phyloP scores from a whole-genome alignment of 805 yeast genomes.

The Cyberlindnera meyerae region DNA sequence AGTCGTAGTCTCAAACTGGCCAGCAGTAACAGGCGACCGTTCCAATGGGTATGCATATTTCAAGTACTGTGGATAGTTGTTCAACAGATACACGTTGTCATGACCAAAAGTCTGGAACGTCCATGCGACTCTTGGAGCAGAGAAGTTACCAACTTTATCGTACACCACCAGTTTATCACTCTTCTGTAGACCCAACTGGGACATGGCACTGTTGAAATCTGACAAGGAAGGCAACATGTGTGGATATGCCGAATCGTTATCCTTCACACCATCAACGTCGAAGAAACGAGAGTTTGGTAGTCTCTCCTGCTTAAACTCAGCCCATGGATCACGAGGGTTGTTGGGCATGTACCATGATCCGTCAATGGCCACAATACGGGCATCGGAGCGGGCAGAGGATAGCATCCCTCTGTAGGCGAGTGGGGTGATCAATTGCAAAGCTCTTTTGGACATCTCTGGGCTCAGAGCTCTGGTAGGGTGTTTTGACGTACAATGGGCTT shows the following conservation, averaged over 20 bases:
- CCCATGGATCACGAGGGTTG: conserved; percentile 50
- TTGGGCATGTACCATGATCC: conserved; percentile 93
- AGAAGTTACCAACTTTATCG: conserved; percentile 79
- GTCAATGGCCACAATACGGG: conserved; percentile 60
- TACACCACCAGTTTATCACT: conserved; percentile 71
- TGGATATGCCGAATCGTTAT: conserved; percentile 61
- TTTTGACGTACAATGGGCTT: no score
- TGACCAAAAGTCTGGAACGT: conserved; percentile 80
- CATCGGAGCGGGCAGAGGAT: conserved; percentile 12
- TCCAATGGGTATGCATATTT: conserved; percentile 43
- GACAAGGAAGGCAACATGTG: conserved; percentile 79
- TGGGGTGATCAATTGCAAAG: conserved; percentile 24
- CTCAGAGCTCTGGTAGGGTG: no score
- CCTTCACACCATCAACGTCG: conserved; percentile 70
- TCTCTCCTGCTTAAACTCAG: conserved; percentile 56
- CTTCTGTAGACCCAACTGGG: conserved; percentile 49
- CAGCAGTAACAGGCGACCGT: conserved; percentile 14
- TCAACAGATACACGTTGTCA: conserved; percentile 57
- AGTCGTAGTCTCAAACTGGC: conserved; percentile 14
- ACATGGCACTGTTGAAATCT: conserved; percentile 49
- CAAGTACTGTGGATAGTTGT: conserved; percentile 58
- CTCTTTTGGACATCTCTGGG: conserved; percentile 21
- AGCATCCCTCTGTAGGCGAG: conserved; percentile 21
- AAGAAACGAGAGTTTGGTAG: conserved; percentile 65
- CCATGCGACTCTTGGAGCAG: conserved; percentile 93